Base-by-base conservation (phyloP, 2,329 filamentous ascomycete species). In the Xylariomycetidae sp. region DNA sequence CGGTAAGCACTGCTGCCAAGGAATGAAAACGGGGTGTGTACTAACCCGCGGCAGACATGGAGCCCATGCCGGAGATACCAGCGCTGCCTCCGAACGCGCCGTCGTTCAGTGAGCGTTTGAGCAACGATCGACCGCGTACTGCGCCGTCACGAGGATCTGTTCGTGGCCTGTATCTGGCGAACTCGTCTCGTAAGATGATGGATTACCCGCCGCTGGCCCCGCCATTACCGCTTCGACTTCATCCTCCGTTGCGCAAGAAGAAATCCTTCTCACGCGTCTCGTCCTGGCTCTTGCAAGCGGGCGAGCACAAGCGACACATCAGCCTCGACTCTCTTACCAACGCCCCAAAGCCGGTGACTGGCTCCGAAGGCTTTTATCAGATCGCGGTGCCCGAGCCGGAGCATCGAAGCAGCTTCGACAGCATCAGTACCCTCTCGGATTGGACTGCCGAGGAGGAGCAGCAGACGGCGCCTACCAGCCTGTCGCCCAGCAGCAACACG, bases 211-310 rank as follows among this genome's bases (percentile, higher is more conserved):
- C 71, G 1, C n/a, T n/a, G n/a, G 70, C 72, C 3, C 75, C 74
- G 1, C 75, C 76, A 2, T 58, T 78, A 4, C 74, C 75, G 0
- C 63, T 79, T 16, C 68, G 76, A 12, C 63, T 77, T 35, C 69
- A 71, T n/a, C 75, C 74, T 6, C 73, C 74, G 2, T 52, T 80
- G 40, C 64, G 76, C 38, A 80, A 80, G 63, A 81, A 79, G 64
- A 81, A 80, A 49, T 79, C 76, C 0, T 80, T 82, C 49, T 76
- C 74, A 8, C 65, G 68, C 12, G 72, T 80, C 7, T 79, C 76
- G 3, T 68, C 56, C 44, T 80, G 76, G 74, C 60, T 80, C 44
- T 63, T 69, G 27, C 53, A 57, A 13, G 46, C 50, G 19, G 49
- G 34, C 29, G 47, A 59, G 22, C 52, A 57, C 33, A 54, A 50